These are phyloP conservation scores for Fusarium tanahbumbuense DNA, from an alignment of 2,329 filamentous ascomycete species.

Conservation along the genomic window DNA sequence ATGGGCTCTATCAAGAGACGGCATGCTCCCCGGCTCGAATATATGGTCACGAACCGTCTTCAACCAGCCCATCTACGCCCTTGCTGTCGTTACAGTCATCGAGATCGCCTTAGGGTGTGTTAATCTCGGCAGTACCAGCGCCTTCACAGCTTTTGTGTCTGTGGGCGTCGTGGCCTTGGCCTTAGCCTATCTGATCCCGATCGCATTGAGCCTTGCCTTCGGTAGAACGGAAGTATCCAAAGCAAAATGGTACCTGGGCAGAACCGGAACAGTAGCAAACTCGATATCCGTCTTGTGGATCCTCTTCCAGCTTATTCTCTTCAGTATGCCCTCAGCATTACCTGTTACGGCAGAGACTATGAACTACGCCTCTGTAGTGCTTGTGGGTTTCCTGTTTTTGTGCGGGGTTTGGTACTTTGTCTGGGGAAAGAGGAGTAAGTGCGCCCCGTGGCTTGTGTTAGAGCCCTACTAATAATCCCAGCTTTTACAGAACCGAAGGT, in stretches of 20 bases:
- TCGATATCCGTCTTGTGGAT: background rate
- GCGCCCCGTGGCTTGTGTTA: background rate
- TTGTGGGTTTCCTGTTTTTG: background rate
- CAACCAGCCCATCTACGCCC: background rate
- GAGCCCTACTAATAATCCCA: background rate
- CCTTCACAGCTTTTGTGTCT: conserved; percentile 2
- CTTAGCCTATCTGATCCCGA: background rate
- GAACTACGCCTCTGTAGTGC: background rate
- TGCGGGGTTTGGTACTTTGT: background rate
- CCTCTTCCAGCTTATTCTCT: background rate
- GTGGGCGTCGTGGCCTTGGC: background rate
- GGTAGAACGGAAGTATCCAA: background rate
- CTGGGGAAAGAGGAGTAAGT: background rate
- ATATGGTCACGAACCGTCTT: background rate
- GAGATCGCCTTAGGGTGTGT: background rate
- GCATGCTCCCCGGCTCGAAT: background rate
- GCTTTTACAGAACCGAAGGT: background rate
- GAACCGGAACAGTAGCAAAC: background rate
- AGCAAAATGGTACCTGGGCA: background rate
- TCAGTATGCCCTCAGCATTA: background rate
- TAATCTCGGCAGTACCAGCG: conserved; percentile 1
- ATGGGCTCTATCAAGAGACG: background rate
- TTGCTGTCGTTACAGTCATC: background rate
- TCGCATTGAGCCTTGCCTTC: background rate
- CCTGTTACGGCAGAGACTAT: background rate